These are phyloP conservation scores for Cochlearia excelsa DNA, from an alignment of 345 rosid species.

Conservation along the genomic window DNA sequence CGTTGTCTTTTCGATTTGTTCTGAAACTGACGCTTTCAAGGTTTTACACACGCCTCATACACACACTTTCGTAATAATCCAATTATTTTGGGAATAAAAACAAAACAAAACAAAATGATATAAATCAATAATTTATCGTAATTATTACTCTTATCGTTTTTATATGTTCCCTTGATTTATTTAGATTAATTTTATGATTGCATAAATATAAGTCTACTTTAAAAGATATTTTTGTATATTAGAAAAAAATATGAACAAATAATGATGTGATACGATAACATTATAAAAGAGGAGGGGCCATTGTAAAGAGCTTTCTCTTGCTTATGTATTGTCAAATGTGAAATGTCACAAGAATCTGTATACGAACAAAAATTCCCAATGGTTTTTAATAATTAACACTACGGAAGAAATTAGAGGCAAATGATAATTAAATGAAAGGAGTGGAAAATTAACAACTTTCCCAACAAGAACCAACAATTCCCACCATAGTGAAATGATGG, in stretches of 20 bases:
- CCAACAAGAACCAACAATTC: constrained; percentile 21
- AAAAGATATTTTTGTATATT: constrained; percentile 5
- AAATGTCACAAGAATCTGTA: neutral
- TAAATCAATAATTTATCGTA: neutral
- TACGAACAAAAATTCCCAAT: neutral
- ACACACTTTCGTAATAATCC: constrained; percentile 14
- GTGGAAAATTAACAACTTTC: constrained; percentile 28
- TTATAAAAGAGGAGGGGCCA: constrained; percentile 21
- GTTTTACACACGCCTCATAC: constrained; percentile 33
- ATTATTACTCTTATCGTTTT: neutral
- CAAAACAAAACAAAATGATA: neutral
- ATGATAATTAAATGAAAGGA: constrained; percentile 4
- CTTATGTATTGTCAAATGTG: constrained; percentile 27
- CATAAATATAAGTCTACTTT: neutral
- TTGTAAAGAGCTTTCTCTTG: constrained; percentile 20
- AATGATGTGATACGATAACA: constrained; percentile 23
- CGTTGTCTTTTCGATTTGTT: constrained; percentile 33
- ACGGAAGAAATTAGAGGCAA: constrained; percentile 9
- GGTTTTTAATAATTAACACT: constrained; percentile 1
- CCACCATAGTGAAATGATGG: neutral
- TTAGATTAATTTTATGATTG: neutral
- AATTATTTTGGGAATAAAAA: neutral
- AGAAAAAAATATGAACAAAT: constrained; percentile 12
- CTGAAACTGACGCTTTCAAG: constrained; percentile 34
- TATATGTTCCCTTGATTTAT: neutral